phyloP scores from a whole-genome alignment of 306 rosid genomes.

The Clitoria ternatea region DNA sequence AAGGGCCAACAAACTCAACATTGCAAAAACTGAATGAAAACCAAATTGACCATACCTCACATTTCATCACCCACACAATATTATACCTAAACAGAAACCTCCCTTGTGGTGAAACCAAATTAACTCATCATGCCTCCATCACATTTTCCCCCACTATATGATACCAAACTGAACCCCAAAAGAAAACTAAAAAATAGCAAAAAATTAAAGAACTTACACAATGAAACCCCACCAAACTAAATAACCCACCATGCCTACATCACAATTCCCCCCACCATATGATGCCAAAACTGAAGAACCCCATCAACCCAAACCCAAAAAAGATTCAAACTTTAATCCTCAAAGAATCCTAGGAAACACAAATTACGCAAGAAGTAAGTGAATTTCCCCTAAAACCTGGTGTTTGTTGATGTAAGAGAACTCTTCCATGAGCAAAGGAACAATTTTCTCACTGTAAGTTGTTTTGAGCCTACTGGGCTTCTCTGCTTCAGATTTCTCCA shows the following conservation, averaged over 20 bases:
- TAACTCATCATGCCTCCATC: not conserved
- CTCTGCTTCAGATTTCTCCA: slow-evolving; percentile 81
- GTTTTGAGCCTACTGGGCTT: slow-evolving; percentile 55
- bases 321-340: not conserved
- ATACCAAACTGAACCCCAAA: not conserved
- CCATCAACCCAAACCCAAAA: not conserved
- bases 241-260: not conserved
- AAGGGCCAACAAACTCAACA: not conserved
- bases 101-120: not conserved
- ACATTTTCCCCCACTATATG: not conserved
- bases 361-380: not conserved
- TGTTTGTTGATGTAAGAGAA: slow-evolving; percentile 69
- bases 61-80: not conserved
- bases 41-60: not conserved
- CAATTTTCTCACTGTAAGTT: slow-evolving; percentile 57
- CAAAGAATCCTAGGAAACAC: not conserved
- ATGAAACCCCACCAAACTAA: not conserved
- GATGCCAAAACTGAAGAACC: not conserved
- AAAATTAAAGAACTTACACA: not conserved
- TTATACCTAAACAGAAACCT: not conserved
- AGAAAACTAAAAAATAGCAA: not conserved
- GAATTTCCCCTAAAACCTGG: slow-evolving; percentile 43
- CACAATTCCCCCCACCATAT: not conserved
- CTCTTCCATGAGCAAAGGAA: slow-evolving; percentile 85
- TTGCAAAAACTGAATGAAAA: slow-evolving; percentile 26